phyloP scores from a whole-genome alignment of 352 stramenopile genomes.

The Phytophthora ramorum region DNA sequence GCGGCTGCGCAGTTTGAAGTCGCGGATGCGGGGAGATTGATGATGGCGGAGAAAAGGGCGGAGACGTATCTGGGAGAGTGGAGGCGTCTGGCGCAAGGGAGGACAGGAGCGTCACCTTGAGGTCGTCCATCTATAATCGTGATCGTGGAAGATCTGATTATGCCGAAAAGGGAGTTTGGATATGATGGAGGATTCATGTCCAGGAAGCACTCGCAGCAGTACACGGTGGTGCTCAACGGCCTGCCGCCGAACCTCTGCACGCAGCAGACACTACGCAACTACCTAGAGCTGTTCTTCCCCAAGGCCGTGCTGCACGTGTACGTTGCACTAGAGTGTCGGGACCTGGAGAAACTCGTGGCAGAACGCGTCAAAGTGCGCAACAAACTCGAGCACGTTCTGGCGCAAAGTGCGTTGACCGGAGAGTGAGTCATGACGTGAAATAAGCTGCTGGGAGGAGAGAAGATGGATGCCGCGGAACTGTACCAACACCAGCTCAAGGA shows the following conservation, averaged over 20 bases:
- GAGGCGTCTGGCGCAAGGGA: constrained; percentile 27
- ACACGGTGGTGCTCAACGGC: constrained; percentile 79
- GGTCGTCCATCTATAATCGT: constrained; percentile 48
- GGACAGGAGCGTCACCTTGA: constrained; percentile 48
- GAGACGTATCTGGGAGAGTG: constrained; percentile 2
- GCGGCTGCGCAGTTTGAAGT: constrained; percentile 25
- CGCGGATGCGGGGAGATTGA: constrained; percentile 24
- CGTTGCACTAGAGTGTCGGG: constrained; percentile 76
- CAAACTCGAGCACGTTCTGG: constrained; percentile 76
- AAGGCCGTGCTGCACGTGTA: constrained; percentile 74
- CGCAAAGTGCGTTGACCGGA: constrained; percentile 62
- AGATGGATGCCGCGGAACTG: constrained; percentile 79
- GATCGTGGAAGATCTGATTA: constrained; percentile 22
- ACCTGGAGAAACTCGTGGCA: constrained; percentile 76
- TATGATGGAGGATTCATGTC: constrained; percentile 55
- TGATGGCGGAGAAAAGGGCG: constrained; percentile 16
- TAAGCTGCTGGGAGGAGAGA: constrained; percentile 46
- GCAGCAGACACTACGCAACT: constrained; percentile 80
- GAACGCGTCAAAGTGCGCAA: constrained; percentile 74
- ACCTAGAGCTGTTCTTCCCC: constrained; percentile 78
- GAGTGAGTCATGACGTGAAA: constrained; percentile 58
- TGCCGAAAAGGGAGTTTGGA: not conserved
- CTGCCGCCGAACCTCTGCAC: constrained; percentile 78
- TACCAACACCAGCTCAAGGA: constrained; percentile 72
- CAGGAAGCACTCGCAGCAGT: constrained; percentile 71